Percentiles rank a stretch among this genome's conserved stretches.
Evolutionary conservation across 176 grass and related monocot species (phyloP).

Genomic region (Themeda triandra): DNA sequence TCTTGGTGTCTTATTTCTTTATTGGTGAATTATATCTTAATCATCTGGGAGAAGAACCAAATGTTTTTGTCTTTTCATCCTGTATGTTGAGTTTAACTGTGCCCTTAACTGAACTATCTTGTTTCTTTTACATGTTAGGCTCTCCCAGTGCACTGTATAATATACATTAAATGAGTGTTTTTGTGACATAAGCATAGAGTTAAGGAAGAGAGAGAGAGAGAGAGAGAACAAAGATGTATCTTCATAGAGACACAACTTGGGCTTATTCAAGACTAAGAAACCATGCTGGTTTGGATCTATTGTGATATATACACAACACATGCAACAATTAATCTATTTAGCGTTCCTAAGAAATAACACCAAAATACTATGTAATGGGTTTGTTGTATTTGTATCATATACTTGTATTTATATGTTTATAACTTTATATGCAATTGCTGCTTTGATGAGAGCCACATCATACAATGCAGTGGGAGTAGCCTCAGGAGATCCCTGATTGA

Average conservation of each 20-base stretch:
- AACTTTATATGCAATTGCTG: not conserved
- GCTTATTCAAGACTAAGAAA: not conserved
- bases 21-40: not conserved
- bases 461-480: too few relatives aligned
- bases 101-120: not conserved
- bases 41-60: not conserved
- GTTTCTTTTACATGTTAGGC: not conserved
- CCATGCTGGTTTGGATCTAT: not conserved
- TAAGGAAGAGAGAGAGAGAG: not conserved
- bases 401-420: not conserved
- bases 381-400: not conserved
- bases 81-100: slow-evolving; percentile 22
- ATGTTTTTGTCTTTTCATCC: not conserved
- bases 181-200: not conserved
- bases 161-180: not conserved
- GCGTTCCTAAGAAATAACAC: not conserved
- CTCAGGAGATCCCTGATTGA: not conserved
- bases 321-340: not conserved
- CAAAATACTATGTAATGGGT: not conserved
- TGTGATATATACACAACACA: not conserved
- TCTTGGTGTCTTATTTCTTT: not conserved
- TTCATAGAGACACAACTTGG: not conserved
- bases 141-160: not conserved
- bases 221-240: not conserved
- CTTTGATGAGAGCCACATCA: not conserved